A percentile compares a stretch with the other conserved stretches of the same genome.
These are phyloP conservation scores for Acanthamoeba pearcei DNA, from an alignment of 208 protist genomes.

Conservation along the genomic window DNA sequence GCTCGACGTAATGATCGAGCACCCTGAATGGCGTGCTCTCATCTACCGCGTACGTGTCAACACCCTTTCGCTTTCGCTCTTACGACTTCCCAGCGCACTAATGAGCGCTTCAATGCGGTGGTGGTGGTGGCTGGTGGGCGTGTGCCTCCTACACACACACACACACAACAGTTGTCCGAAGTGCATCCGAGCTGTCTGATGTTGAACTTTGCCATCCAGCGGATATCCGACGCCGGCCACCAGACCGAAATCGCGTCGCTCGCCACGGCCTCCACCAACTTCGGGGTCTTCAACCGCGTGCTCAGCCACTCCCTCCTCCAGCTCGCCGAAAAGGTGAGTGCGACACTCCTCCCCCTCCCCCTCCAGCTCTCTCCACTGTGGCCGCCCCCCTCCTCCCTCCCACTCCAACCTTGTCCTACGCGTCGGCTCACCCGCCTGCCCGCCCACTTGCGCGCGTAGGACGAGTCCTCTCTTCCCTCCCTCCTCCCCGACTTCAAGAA, in stretches of 20 bases:
- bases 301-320: conserved; percentile 36
- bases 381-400: too few species aligned
- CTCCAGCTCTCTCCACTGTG: not conserved
- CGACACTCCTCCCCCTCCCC: not conserved
- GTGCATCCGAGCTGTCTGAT: conserved; percentile 69
- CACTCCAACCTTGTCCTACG: too few species aligned
- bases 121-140: not conserved
- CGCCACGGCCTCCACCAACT: conserved; percentile 65
- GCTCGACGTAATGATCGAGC: conserved; percentile 74
- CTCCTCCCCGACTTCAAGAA: conserved; percentile 72
- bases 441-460: not conserved
- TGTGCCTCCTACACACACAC: not conserved
- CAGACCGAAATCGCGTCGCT: conserved; percentile 74
- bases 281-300: conserved; percentile 72
- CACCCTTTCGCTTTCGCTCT: not conserved
- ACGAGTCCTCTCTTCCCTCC: not conserved
- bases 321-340: conserved; percentile 31
- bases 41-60: conserved; percentile 56
- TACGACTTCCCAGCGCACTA: not conserved
- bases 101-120: not conserved
- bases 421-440: too few species aligned
- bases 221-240: conserved; percentile 73
- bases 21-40: conserved; percentile 65
- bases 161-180: conserved; percentile 4
- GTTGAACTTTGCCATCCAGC: conserved; percentile 75